Base-by-base conservation (phyloP, 2,329 filamentous ascomycete species). In the Graphiopsis chlorocephala region DNA sequence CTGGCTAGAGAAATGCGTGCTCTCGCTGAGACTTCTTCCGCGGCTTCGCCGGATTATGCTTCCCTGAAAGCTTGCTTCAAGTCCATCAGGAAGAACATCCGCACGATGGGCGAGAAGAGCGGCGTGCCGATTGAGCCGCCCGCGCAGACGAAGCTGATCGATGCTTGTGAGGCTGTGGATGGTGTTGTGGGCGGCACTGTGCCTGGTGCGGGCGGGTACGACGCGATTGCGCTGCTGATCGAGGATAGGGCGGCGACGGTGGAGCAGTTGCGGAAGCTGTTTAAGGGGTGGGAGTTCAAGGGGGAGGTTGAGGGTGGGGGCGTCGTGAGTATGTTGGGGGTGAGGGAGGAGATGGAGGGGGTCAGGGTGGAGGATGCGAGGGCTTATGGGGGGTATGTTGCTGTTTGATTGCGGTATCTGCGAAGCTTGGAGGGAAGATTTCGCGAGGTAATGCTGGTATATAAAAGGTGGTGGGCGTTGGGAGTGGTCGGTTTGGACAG, bases 181-280 rank as follows among this genome's bases (percentile, higher is more conserved):
- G 95, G 94, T 6, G 93, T 98, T 3, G 86, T 93, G 68, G 93
- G 93, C 0, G 95, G 93, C 0, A 92, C 98, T 0, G 95, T 97
- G 0, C 95, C 95, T 0, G 95, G 95, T 0, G 95, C 95, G 0
- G 95, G 95, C 11, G 95, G 95, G 0, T 97, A 91, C 73, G 95
- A 99, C 81, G 95, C 95, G 1, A 84, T 97, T 63, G 90, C 90
- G 0, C 77, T 99, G 66, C 77, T 99, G 65, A 86, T 97, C 68
- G 84, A 85, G 72, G 91, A 97, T 71, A 87, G 90, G 61, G 83
- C 82, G 38, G 84, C 83, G 57, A 91, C 91, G 1, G 79, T 89
- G 63, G 74, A 75, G 25, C 79, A 81, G 14, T 77, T 98, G 25
- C 82, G 85, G 67, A 77, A 79, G 50, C 88, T 92, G 50, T 77